Base-by-base conservation (phyloP, 2,329 filamentous ascomycete genomes). In the Decorospora gaudefroyi region DNA sequence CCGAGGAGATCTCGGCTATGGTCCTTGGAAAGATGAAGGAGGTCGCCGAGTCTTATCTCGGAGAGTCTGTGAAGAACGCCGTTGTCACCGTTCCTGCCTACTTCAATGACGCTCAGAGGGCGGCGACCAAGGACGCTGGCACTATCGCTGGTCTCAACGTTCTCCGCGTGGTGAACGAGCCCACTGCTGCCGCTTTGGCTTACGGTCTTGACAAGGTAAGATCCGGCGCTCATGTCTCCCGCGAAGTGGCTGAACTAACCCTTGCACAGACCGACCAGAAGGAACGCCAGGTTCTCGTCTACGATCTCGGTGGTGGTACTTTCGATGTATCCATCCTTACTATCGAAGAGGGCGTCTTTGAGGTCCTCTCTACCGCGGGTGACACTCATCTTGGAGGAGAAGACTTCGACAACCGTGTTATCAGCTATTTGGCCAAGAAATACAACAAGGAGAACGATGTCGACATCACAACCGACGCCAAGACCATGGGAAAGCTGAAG, bases 401-500 rank as follows among this genome's bases (percentile, higher is more conserved):
- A 76, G 92, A 97, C 79, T 97, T 97, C 74, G 92, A 97, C 75
- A 90, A 97, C 83, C 87, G 92, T 72, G 82, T 97, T 74, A 96
- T 97, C 79, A 90, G 88, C 81, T 82, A 92, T 84, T 90, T 97
- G 72, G 86, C 87, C 80, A 96, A 97, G 87, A 80, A 82, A 65
- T 97, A 95, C 85, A 97, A 97, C 86, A 96, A 96, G 87, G 93
- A 96, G 83, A 83, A 96, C 81, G 78, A 76, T 64, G 90, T 95
- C 61, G 90, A 99, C 64, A 83, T 97, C 71, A 88, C 85, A 77
- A 95, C 95, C 81, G 90, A 97, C 71, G 78, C 86, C 59, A 96
- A 96, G 88, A 87, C 92, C 60, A 97, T 97, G 91, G 90, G 91
- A 78, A 99, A 97, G 81, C 84, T 99, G 65, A 97, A 97, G 89